A percentile compares a stretch with the other conserved stretches of the same genome.
Evolutionary conservation across 1,284 basidiomycete genomes (phyloP).

Genomic region (Ceratobasidium sp.): DNA sequence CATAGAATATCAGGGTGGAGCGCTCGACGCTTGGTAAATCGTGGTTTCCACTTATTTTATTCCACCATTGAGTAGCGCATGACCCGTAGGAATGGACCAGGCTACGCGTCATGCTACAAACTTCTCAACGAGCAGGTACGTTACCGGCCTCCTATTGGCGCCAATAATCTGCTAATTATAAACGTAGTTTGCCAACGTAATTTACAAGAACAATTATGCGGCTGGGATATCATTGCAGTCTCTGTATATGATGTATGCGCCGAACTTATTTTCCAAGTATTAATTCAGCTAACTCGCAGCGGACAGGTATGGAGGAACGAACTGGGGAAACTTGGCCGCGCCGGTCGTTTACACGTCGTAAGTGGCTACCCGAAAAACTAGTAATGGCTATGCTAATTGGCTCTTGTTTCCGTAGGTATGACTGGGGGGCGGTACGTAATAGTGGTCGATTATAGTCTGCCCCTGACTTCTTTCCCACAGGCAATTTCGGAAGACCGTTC

Average conservation of each 20-base stretch:
- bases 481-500: slow-evolving; percentile 49
- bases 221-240: slow-evolving; percentile 59
- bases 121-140: slow-evolving; percentile 38
- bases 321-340: slow-evolving; percentile 63
- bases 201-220: slow-evolving; percentile 59
- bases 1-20: slow-evolving; percentile 28
- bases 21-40: slow-evolving; percentile 38
- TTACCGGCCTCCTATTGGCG: slow-evolving; percentile 36
- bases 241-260: slow-evolving; percentile 57
- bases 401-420: neutral
- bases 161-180: neutral
- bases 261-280: too few relatives aligned
- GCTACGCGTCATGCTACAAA: slow-evolving; percentile 31
- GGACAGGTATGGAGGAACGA: slow-evolving; percentile 62
- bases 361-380: slow-evolving; percentile 51
- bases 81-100: slow-evolving; percentile 24
- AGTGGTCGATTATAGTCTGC: neutral
- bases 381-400: neutral
- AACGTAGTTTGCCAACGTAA: slow-evolving; percentile 41
- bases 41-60: neutral
- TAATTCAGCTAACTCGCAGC: neutral
- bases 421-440: slow-evolving; percentile 3
- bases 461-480: neutral
- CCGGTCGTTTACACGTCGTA: slow-evolving; percentile 64
- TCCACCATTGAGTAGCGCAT: neutral